phyloP scores from a whole-genome alignment of 768 basidiomycete species.

The Lactarius hatsudake region DNA sequence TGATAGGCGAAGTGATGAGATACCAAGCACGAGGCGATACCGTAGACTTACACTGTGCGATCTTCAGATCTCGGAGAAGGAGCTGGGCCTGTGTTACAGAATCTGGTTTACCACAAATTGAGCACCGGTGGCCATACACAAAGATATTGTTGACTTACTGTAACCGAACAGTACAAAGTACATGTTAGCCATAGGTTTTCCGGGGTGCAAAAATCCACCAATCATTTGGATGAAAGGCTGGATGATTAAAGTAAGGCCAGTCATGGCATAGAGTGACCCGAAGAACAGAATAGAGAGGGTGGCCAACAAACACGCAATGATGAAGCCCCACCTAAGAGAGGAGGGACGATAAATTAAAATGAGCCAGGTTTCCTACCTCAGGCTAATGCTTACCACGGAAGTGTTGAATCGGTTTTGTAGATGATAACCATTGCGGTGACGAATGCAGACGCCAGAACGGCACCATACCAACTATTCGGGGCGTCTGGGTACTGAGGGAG shows the following conservation, averaged over 20 bases:
- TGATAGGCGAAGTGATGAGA: not conserved
- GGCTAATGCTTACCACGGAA: constrained; percentile 41
- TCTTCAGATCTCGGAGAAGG: constrained; percentile 48
- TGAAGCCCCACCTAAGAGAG: constrained; percentile 43
- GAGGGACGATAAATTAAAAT: not conserved
- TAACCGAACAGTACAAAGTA: constrained; percentile 48
- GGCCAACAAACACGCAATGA: constrained; percentile 43
- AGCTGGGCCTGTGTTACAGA: constrained; percentile 46
- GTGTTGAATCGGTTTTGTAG: constrained; percentile 47
- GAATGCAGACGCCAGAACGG: constrained; percentile 27
- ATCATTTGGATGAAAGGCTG: constrained; percentile 52
- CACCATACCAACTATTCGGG: constrained; percentile 37
- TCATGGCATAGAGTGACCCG: constrained; percentile 45
- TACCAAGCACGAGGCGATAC: not conserved
- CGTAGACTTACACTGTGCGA: constrained; percentile 40
- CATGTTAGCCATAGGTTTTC: constrained; percentile 38
- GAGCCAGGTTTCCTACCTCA: too few species aligned
- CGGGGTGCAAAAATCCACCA: constrained; percentile 36
- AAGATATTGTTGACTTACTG: constrained; percentile 32
- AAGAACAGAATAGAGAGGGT: constrained; percentile 47
- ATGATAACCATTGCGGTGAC: constrained; percentile 44
- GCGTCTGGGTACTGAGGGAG: constrained; percentile 35
- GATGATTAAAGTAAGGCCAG: constrained; percentile 45
- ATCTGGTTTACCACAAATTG: constrained; percentile 27
- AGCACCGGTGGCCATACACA: not conserved